Conservation (phyloP, 2,329 filamentous ascomycete species). For the Beauveria sp. region DNA sequence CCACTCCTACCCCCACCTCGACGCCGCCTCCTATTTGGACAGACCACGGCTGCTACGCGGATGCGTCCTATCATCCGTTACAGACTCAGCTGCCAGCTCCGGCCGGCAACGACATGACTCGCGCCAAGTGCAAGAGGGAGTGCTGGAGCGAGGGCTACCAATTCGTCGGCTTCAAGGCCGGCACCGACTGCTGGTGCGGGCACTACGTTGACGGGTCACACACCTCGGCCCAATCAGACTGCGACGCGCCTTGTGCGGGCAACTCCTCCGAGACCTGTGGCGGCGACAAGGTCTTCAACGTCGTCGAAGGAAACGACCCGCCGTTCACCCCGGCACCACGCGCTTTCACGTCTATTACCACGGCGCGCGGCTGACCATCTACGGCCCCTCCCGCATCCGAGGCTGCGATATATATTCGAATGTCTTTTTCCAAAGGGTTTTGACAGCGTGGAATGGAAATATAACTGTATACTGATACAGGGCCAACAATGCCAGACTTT, state of each 20-base stretch:
- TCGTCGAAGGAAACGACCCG: not conserved
- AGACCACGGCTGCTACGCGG: not conserved
- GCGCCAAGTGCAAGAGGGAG: not conserved
- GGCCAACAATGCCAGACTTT: no score
- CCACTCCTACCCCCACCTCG: not conserved
- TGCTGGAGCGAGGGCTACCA: not conserved
- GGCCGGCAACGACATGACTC: not conserved
- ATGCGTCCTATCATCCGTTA: not conserved
- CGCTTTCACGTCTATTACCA: not conserved
- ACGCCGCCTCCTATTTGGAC: not conserved
- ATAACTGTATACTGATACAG: no score
- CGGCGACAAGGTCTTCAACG: not conserved
- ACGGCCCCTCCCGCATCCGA: not conserved
- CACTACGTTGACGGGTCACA: not conserved
- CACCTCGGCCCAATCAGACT: not conserved
- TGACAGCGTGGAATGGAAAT: no score
- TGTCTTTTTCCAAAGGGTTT: no score
- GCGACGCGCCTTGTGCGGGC: not conserved
- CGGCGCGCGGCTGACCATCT: not conserved
- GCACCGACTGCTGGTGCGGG: constrained; percentile 6
- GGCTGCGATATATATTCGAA: not conserved
- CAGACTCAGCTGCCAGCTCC: not conserved
- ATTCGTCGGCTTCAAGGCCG: constrained; percentile 2
- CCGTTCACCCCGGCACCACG: not conserved
- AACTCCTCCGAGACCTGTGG: constrained; percentile 1